Evolutionary conservation across 2,329 filamentous ascomycete species (phyloP).

Genomic region (Dothistroma pini): DNA sequence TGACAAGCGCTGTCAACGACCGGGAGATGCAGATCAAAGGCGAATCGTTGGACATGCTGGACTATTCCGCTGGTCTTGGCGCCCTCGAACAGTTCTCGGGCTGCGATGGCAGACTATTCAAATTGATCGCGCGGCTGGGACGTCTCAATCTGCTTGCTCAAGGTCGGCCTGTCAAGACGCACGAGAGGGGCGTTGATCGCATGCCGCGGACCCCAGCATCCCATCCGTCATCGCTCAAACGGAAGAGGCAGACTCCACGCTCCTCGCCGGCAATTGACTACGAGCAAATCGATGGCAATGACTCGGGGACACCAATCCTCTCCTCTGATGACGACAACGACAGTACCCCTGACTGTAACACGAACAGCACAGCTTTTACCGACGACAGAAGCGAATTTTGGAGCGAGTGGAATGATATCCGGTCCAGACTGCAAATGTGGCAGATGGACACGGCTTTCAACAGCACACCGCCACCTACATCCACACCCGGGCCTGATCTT

Average conservation of each 20-base stretch:
- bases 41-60: constrained; percentile 59
- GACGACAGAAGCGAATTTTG: constrained; percentile 65
- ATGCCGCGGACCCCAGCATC: constrained; percentile 9
- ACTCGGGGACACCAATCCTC: constrained; percentile 51
- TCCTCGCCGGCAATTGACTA: constrained; percentile 40
- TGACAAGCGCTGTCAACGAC: constrained; percentile 88
- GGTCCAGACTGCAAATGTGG: constrained; percentile 74
- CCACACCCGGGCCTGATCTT: constrained; percentile 27
- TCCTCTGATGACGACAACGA: constrained; percentile 40
- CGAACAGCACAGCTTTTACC: constrained; percentile 35
- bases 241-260: constrained; percentile 1
- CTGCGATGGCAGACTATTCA: constrained; percentile 83
- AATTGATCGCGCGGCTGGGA: constrained; percentile 76
- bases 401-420: constrained; percentile 80
- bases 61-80: constrained; percentile 63
- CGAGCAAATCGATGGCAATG: constrained; percentile 64
- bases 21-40: constrained; percentile 75
- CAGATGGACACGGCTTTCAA: constrained; percentile 57
- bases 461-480: constrained; percentile 16
- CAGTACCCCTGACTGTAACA: constrained; percentile 27
- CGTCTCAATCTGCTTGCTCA: constrained; percentile 82
- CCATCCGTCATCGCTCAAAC: constrained; percentile 2
- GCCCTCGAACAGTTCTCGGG: constrained; percentile 81
- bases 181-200: constrained; percentile 8
- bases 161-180: constrained; percentile 44